phyloP scores from a whole-genome alignment of 495 filamentous ascomycete species.

The Penicillium salamii region DNA sequence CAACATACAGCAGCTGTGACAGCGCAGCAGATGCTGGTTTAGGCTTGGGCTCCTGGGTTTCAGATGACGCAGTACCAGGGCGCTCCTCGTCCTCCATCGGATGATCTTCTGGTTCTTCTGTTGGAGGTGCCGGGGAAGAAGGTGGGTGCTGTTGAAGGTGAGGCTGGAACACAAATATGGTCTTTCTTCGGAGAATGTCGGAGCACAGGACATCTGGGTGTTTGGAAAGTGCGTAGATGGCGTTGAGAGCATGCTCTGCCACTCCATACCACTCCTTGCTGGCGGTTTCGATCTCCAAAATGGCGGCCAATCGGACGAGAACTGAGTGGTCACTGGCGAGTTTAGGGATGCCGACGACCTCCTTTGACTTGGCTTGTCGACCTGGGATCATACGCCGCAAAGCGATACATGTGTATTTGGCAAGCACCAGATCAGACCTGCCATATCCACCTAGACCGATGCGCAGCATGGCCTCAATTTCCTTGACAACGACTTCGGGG shows the following conservation, averaged over 20 bases:
- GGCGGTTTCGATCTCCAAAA: conserved; percentile 78
- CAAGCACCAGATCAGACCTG: conserved; percentile 77
- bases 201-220: conserved; percentile 94
- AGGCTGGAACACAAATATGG: conserved; percentile 71
- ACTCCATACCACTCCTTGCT: conserved; percentile 97
- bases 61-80: conserved; percentile 34
- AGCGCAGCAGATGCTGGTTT: conserved; percentile 63
- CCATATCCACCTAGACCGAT: conserved; percentile 84
- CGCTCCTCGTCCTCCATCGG: conserved; percentile 44
- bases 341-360: conserved; percentile 68
- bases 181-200: conserved; percentile 84
- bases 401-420: conserved; percentile 92
- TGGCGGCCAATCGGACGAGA: conserved; percentile 71
- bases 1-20: conserved; percentile 90
- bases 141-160: conserved; percentile 34
- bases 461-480: conserved; percentile 89
- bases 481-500: conserved; percentile 85
- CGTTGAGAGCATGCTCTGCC: conserved; percentile 95
- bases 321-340: conserved; percentile 91
- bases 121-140: conserved; percentile 19
- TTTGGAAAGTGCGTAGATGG: conserved; percentile 92
- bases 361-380: conserved; percentile 66
- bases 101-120: conserved; percentile 39
- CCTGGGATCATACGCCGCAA: conserved; percentile 86
- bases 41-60: conserved; percentile 24